Percentiles rank a stretch among this genome's conserved stretches.
Conservation (phyloP, 148 eudicot species). For the Drosera capensis region DNA sequence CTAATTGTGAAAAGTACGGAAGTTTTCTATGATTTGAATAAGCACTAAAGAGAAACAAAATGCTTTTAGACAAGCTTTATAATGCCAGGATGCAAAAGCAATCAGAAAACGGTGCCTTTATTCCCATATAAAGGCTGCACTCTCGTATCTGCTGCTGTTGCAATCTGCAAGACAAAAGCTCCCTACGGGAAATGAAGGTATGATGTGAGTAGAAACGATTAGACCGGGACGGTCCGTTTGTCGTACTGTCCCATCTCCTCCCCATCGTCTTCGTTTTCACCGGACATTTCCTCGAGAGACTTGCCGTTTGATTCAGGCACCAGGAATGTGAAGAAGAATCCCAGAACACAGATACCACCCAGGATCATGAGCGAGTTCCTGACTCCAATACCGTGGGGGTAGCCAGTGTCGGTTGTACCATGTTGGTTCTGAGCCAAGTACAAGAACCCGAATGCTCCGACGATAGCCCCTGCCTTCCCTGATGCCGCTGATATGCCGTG, state of each 20-base stretch:
- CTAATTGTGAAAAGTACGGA: no score
- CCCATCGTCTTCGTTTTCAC: not conserved
- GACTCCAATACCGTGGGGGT: not conserved
- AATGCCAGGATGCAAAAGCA: no score
- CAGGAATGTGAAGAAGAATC: not conserved
- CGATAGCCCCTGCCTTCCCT: not conserved
- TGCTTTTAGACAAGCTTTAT: no score
- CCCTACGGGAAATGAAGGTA: no score
- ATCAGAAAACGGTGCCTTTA: no score
- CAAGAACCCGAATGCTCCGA: conserved; percentile 2
- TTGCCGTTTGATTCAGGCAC: not conserved
- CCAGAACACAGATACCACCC: not conserved
- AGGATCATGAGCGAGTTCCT: not conserved
- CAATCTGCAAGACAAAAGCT: no score
- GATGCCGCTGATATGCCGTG: not conserved
- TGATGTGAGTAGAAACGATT: no score
- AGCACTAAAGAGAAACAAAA: no score
- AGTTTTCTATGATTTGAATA: no score
- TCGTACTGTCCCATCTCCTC: not conserved
- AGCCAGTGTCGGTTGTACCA: not conserved
- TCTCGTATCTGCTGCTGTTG: no score
- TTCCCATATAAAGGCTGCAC: no score
- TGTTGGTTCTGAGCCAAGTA: not conserved
- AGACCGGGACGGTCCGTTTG: not conserved
- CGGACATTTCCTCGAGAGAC: conserved; percentile 1